phyloP scores from a whole-genome alignment of 345 rosid species.

The Euphorbia tirucalli region DNA sequence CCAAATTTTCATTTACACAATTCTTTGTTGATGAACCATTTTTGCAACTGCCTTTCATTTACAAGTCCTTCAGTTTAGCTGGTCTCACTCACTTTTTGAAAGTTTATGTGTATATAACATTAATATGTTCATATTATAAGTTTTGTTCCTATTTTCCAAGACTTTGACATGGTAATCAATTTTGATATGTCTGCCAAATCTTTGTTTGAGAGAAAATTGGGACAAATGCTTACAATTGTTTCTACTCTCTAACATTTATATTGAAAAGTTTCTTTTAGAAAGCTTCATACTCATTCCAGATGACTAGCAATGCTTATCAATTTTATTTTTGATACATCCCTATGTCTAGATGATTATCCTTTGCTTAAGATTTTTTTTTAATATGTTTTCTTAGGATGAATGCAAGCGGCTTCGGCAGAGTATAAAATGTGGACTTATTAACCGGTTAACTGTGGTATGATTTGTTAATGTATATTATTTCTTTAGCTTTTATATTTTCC shows the following conservation, averaged over 20 bases:
- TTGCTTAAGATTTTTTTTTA: slow-evolving; percentile 12
- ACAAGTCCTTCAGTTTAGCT: not conserved
- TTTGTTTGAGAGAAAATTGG: not conserved
- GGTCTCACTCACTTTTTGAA: not conserved
- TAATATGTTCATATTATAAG: not conserved
- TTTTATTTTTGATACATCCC: not conserved
- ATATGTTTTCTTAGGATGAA: slow-evolving; percentile 69
- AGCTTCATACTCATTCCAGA: not conserved
- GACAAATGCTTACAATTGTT: not conserved
- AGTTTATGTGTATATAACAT: not conserved
- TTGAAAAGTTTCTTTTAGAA: not conserved
- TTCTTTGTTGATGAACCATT: not conserved
- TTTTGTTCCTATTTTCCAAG: not conserved
- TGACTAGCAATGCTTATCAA: not conserved
- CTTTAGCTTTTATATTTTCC: slow-evolving; percentile 5
- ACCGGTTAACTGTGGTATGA: slow-evolving; percentile 84
- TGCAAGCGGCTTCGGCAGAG: slow-evolving; percentile 97
- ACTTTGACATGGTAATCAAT: not conserved
- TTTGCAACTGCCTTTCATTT: not conserved
- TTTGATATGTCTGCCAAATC: not conserved
- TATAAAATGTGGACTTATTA: slow-evolving; percentile 91
- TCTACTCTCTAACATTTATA: not conserved
- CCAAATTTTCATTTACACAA: not conserved
- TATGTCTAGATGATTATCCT: not conserved
- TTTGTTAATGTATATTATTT: slow-evolving; percentile 3